Evolutionary conservation across 116 monocot species (phyloP), one percentile per base, ranked within the genome.

Genomic region (Iris pallida): DNA sequence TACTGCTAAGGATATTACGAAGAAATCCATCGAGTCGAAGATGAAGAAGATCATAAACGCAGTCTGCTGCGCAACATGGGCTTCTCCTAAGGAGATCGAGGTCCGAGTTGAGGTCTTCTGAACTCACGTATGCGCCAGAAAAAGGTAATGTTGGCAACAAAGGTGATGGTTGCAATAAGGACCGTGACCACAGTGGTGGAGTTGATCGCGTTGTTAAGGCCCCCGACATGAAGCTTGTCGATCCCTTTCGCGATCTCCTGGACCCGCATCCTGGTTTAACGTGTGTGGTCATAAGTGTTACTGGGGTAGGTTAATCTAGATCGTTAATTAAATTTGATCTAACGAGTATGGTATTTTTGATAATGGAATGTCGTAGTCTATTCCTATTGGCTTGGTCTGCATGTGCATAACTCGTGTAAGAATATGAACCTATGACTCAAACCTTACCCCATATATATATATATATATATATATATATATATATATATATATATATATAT

Each of bases 171-270:
- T 51, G 91, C 91, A 5, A 92, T 85, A 8, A 92, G 79, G 0
- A 92, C 91, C 0, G 91, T 88, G 0, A 92, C 91, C 0, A 91
- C 85, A 0, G 91, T 91, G 40, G 73, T 84, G 4, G 91, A 91
- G 59, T 91, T 91, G 47, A 84, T 91, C 2, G 91, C 91, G 15
- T 87, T 91, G 85, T 87, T 91, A 69, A 91, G 75, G 15, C 82
- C 89, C 11, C 70, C 89, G 4, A 66, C 63, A 53, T 89, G 89
- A 14, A 89, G 85, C 68, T 89, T 89, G 42, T 85, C 62, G 15
- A 85, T 47, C 15, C 68, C 54, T 46, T 88, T 88, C 64, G 75
- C 79, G 56, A 88, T 88, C n/a, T 67, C 76, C 19, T 88, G 78
- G 47, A 89, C 89, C 0, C 74, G 73, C 63, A 70, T 77, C 44